Evolutionary conservation across 2,329 filamentous ascomycete species (phyloP), one percentile per base, ranked within the genome.

Genomic region (Ophiostoma perfectum): DNA sequence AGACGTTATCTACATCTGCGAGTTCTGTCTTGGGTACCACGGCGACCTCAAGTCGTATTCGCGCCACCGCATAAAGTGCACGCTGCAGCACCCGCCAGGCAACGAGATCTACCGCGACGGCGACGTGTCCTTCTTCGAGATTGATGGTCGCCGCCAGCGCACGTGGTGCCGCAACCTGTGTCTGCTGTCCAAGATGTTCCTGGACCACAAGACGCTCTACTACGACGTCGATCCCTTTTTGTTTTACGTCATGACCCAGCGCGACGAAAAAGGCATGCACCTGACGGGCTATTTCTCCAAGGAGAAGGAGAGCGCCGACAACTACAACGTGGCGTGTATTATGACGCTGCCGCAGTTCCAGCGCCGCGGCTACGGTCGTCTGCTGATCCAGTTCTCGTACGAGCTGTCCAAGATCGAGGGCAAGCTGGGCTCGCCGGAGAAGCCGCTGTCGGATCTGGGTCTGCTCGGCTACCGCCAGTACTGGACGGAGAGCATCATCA

Each of bases 251-350:
- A 97, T 99, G 94, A 92, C 92, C 39, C 90, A 89, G 55, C 88
- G 91, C 73, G 91, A 93, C 72, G 92, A 96, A 65, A 89, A 93
- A 74, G 95, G 95, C 14, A 95, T 90, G 74, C 95, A 98, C 75
- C 86, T 99, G 65, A 91, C 99, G n/a, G 95, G 95, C n/a, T 99
- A 97, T 77, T 99, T 99, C 78, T 96, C 91, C 68, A 99, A 99
- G 77, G 95, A 99, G 78, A 99, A 99, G 74, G 95, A 99, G 78
- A 94, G 90, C 52, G 93, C 93, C 0, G 96, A 99, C 74, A 92
- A 91, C 42, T 99, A 98, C 84, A 99, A 99, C 76, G 90, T 99
- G 44, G 96, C 95, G 4, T 99, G 96, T 85, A 99, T 99, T 77
- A 82, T 99, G 70, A 99, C 95, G 0, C 83, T 99, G 3, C 95